Evolutionary conservation across 164 flowering plant genomes (phyloP).

Genomic region (Umbellularia californica): DNA sequence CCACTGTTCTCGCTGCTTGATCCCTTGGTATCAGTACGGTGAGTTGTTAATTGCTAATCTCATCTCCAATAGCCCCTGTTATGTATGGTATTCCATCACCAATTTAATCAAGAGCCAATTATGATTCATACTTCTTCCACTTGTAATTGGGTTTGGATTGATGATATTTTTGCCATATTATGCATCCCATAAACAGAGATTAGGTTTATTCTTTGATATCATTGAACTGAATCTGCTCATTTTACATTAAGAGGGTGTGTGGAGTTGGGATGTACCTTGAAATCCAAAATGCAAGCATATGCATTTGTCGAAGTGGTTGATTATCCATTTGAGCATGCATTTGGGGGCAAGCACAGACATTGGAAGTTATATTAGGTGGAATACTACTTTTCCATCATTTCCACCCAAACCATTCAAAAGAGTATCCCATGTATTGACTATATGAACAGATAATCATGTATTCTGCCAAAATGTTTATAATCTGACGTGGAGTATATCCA

Average conservation of each 20-base stretch:
- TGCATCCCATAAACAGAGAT: neutral
- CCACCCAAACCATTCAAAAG: no score
- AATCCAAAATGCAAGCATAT: neutral
- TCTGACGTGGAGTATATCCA: no score
- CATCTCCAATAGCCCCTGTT: neutral
- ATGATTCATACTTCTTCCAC: neutral
- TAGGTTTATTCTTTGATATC: neutral
- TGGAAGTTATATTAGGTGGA: neutral
- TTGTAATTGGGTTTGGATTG: neutral
- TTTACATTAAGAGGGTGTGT: neutral
- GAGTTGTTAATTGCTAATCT: slow-evolving; percentile 5
- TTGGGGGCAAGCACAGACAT: neutral
- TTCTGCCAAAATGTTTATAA: neutral
- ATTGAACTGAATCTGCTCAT: neutral
- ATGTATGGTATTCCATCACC: neutral
- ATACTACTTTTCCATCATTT: neutral
- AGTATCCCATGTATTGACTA: no score
- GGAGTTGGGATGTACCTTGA: neutral
- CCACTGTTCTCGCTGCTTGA: slow-evolving; percentile 94
- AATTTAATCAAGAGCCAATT: neutral
- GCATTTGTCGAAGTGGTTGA: neutral
- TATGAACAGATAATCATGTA: neutral
- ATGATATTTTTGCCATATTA: no score
- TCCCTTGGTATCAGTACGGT: slow-evolving; percentile 82
- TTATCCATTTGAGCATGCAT: neutral